Evolutionary conservation across 352 stramenopile genomes (phyloP).

Genomic region (Pythium guiyangense): DNA sequence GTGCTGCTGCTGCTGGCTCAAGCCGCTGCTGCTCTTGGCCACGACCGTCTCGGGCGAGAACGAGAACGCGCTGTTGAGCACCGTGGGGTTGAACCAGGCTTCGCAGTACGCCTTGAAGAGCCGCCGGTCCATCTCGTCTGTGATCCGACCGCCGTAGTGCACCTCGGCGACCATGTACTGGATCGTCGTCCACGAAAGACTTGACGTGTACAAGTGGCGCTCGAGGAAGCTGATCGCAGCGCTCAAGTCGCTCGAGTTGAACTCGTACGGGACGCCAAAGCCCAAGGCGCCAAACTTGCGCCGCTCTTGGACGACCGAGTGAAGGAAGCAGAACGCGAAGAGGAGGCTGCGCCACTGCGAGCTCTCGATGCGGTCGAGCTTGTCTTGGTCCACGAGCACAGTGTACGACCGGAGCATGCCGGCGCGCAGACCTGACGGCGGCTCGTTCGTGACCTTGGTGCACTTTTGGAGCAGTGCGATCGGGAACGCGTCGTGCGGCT

Average conservation of each 20-base stretch:
- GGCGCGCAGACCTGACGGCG: slow-evolving; percentile 58
- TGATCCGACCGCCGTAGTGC: slow-evolving; percentile 80
- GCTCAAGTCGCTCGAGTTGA: slow-evolving; percentile 68
- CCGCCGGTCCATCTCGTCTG: slow-evolving; percentile 69
- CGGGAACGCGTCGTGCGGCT: slow-evolving; percentile 58
- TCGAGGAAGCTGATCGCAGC: slow-evolving; percentile 67
- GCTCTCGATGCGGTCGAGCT: slow-evolving; percentile 68
- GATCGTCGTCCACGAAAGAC: slow-evolving; percentile 59
- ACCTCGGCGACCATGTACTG: slow-evolving; percentile 84
- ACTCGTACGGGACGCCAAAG: slow-evolving; percentile 76
- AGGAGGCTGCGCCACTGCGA: slow-evolving; percentile 57
- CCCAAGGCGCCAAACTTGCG: slow-evolving; percentile 74
- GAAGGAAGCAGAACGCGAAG: slow-evolving; percentile 73
- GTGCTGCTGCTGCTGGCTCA: not conserved
- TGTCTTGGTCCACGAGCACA: slow-evolving; percentile 76
- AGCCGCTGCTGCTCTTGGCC: slow-evolving; percentile 9
- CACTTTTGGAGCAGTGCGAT: slow-evolving; percentile 60
- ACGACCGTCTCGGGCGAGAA: slow-evolving; percentile 63
- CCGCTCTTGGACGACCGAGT: slow-evolving; percentile 70
- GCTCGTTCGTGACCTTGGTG: slow-evolving; percentile 79
- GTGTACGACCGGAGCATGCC: slow-evolving; percentile 68
- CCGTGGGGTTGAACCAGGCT: slow-evolving; percentile 61
- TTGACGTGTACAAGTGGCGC: slow-evolving; percentile 61
- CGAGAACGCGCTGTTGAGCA: slow-evolving; percentile 53
- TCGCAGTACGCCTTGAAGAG: slow-evolving; percentile 75